Evolutionary conservation across 768 basidiomycete species (phyloP).

Genomic region (Tylopilus balloui): DNA sequence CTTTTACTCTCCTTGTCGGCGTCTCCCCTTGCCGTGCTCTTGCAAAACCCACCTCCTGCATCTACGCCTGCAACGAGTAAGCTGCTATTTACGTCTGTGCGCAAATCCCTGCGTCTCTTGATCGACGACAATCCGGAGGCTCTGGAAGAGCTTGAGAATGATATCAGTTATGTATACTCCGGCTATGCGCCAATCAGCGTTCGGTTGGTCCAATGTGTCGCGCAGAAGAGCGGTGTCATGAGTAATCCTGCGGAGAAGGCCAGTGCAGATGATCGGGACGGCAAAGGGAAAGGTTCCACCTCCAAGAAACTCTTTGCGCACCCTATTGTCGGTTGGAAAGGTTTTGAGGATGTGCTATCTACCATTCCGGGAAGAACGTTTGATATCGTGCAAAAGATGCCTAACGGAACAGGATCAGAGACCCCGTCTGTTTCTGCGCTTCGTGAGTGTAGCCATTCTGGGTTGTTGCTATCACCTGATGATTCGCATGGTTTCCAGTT

Average conservation of each 20-base stretch:
- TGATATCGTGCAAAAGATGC: slow-evolving; percentile 58
- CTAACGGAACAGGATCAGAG: slow-evolving; percentile 27
- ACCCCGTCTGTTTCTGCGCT: slow-evolving; percentile 29
- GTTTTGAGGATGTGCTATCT: slow-evolving; percentile 86
- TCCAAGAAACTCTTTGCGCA: slow-evolving; percentile 71
- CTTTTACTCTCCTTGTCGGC: slow-evolving; percentile 60
- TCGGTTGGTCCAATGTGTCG: slow-evolving; percentile 87
- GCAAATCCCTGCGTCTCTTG: slow-evolving; percentile 85
- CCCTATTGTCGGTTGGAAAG: slow-evolving; percentile 94
- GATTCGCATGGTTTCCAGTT: slow-evolving; percentile 30
- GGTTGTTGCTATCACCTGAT: neutral
- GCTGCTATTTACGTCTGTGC: slow-evolving; percentile 65
- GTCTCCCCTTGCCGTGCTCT: slow-evolving; percentile 62
- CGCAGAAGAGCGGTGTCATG: slow-evolving; percentile 86
- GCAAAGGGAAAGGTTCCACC: slow-evolving; percentile 35
- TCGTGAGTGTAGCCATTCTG: slow-evolving; percentile 37
- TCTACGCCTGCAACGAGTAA: slow-evolving; percentile 46
- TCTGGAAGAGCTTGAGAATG: slow-evolving; percentile 81
- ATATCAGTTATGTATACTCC: slow-evolving; percentile 94
- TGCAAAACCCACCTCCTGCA: slow-evolving; percentile 64
- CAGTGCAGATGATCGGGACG: slow-evolving; percentile 36
- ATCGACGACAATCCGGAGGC: slow-evolving; percentile 83
- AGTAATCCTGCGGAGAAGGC: slow-evolving; percentile 68
- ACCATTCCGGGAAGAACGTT: slow-evolving; percentile 83
- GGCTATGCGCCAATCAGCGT: slow-evolving; percentile 94